Base-by-base conservation (phyloP, 2,329 filamentous ascomycete genomes). In the Pleurostoma richardsiae region DNA sequence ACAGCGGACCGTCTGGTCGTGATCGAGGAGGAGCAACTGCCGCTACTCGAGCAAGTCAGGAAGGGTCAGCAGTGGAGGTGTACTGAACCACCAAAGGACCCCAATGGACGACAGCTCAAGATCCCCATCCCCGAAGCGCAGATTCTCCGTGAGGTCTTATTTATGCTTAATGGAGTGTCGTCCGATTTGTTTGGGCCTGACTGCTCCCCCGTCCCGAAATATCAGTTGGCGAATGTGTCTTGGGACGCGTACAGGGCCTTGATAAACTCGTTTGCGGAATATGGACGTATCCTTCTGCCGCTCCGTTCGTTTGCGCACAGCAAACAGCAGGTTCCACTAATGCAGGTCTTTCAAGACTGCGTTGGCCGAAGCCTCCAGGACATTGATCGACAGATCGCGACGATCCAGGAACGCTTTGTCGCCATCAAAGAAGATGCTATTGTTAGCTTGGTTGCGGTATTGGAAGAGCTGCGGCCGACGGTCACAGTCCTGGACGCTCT, bases 161-260 rank as follows among this genome's bases (percentile, higher is more conserved):
- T 89, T 57, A 95, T 96, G 88, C 76, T 97, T 0, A 80, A 82
- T 45, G 91, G 91, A 1, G 69, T 94, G 4, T 78, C 83, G 5
- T 92, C 87, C 3, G 85, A 82, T 2, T 60, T 96, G 1, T 96
- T 91, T 56, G 69, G 68, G 47, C 27, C 55, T 4, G 58, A 71
- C 42, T 70, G 67, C 10, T 53, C 61, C 5, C 69, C 71, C 0
- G 60, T 66, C 2, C 56, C 66, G 4, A 56, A 55, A 1, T 79
- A 72, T 45, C 72, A 79, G 47, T 67, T 80, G 29, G 57, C 64
- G 0, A 68, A 75, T 47, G 61, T 79, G 8, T 72, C 73, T 0
- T 71, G 69, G 69, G 71, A 77, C 27, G 71, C 75, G 1, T 72
- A 77, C 58, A 69, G 64, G 45, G 72, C 73, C 2, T 55, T 82